phyloP scores from a whole-genome alignment of 176 grass and related monocot species.

The Avena atlantica region DNA sequence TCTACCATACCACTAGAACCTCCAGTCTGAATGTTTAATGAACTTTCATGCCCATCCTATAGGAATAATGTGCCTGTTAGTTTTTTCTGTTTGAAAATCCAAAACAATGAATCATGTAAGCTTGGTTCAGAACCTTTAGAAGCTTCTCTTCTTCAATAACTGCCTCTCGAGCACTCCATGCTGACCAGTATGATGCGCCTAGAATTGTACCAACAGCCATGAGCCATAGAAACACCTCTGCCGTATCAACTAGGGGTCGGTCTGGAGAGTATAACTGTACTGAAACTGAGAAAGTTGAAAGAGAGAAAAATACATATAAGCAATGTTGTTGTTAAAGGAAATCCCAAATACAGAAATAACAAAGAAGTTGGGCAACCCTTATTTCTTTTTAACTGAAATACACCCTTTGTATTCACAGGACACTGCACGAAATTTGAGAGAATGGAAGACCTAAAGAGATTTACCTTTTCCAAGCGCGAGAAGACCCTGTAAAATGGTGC shows the following conservation, averaged over 20 bases:
- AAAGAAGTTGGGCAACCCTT: background rate
- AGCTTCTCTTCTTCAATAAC: conserved; percentile 90
- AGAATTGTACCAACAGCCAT: conserved; percentile 99
- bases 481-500: conserved; percentile 53
- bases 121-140: conserved; percentile 70
- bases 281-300: conserved; percentile 59
- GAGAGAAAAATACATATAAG: conserved; percentile 29
- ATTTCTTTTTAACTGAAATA: background rate
- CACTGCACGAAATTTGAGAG: conserved; percentile 14
- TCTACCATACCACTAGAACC: conserved; percentile 81
- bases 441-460: conserved; percentile 18
- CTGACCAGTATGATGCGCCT: conserved; percentile 98
- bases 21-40: conserved; percentile 55
- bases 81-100: conserved; percentile 32
- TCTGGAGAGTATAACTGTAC: conserved; percentile 93
- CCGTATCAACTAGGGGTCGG: conserved; percentile 89
- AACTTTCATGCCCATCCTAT: conserved; percentile 81
- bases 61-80: conserved; percentile 29
- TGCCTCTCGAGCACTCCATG: conserved; percentile 90
- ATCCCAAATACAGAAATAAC: conserved; percentile 6
- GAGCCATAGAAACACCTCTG: conserved; percentile 98
- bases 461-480: conserved; percentile 67
- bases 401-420: background rate
- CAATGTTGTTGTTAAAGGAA: conserved; percentile 9
- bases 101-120: conserved; percentile 35